Percentiles rank a stretch among this genome's conserved stretches.
Evolutionary conservation across 805 yeast genomes (phyloP).

Genomic region (Candida xyloterini): DNA sequence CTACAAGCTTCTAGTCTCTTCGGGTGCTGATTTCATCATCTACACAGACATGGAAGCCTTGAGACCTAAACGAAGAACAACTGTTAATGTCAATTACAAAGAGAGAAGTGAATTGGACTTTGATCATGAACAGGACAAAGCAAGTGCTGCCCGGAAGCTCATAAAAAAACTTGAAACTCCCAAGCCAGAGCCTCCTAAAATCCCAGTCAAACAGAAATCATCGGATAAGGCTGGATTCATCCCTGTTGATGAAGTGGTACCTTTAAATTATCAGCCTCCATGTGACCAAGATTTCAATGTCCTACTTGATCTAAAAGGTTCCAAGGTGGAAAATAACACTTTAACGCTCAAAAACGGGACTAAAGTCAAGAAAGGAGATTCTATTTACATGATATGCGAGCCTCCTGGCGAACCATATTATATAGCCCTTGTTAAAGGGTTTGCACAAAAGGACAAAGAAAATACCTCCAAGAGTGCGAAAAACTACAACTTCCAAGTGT

Average conservation of each 20-base stretch:
- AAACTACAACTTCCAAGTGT: constrained; percentile 61
- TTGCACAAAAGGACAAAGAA: constrained; percentile 42
- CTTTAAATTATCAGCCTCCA: constrained; percentile 51
- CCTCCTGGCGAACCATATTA: constrained; percentile 95
- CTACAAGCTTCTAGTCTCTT: background rate
- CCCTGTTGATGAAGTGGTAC: constrained; percentile 35
- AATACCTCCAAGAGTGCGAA: constrained; percentile 43
- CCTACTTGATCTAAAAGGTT: constrained; percentile 39
- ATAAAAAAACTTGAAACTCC: constrained; percentile 6
- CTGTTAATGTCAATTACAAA: constrained; percentile 33
- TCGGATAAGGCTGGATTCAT: constrained; percentile 17
- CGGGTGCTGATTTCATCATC: background rate
- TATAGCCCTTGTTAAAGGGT: constrained; percentile 80
- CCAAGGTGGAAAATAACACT: constrained; percentile 39
- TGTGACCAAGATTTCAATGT: constrained; percentile 41
- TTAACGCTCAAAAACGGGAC: constrained; percentile 40
- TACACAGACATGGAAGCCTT: constrained; percentile 11
- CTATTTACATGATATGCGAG: constrained; percentile 80
- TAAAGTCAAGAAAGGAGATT: constrained; percentile 53
- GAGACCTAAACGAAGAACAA: constrained; percentile 33
- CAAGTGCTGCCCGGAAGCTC: constrained; percentile 3
- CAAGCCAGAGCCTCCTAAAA: constrained; percentile 2
- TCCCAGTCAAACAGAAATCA: constrained; percentile 10
- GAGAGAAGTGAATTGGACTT: constrained; percentile 32
- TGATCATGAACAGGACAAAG: constrained; percentile 9